These are phyloP conservation scores for Paraurostyla sp. DNA, from an alignment of 73 alveolate species.

Conservation along the genomic window DNA sequence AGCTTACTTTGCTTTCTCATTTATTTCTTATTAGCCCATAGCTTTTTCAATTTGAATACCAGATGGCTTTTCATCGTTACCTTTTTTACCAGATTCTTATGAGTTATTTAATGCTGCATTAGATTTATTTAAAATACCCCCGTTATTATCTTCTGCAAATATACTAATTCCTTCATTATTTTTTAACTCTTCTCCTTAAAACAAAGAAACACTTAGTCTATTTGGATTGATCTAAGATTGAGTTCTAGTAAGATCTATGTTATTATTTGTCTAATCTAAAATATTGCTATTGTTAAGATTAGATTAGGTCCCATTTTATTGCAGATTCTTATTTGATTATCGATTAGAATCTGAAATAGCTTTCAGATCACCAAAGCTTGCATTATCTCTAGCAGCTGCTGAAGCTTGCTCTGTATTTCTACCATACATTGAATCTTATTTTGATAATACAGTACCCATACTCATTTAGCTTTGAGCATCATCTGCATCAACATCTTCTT, in stretches of 20 bases:
- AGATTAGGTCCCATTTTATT: too few species aligned
- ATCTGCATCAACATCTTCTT: conserved; percentile 53
- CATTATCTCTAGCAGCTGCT: neutral
- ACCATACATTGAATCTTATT: neutral
- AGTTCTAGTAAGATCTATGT: too few species aligned
- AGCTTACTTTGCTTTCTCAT: neutral
- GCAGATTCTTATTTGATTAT: too few species aligned
- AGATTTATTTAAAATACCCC: too few species aligned
- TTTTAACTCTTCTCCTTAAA: too few species aligned
- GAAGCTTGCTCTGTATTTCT: conserved; percentile 4
- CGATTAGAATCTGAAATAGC: too few species aligned
- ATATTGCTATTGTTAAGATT: too few species aligned
- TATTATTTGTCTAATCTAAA: too few species aligned
- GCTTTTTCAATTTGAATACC: conserved; percentile 4
- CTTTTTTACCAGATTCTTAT: neutral
- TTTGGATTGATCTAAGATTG: too few species aligned
- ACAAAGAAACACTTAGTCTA: too few species aligned
- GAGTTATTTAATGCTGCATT: neutral
- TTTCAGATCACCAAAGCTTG: neutral
- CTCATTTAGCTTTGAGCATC: neutral
- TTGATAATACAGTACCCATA: neutral
- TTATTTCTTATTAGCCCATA: neutral
- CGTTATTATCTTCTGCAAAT: too few species aligned
- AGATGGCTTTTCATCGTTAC: neutral
- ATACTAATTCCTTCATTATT: too few species aligned